Percentiles rank a stretch among this genome's conserved stretches.
These are phyloP conservation scores for Capillidium heterosporum DNA, from an alignment of 371 early-diverging fungal genomes.

Conservation along the genomic window DNA sequence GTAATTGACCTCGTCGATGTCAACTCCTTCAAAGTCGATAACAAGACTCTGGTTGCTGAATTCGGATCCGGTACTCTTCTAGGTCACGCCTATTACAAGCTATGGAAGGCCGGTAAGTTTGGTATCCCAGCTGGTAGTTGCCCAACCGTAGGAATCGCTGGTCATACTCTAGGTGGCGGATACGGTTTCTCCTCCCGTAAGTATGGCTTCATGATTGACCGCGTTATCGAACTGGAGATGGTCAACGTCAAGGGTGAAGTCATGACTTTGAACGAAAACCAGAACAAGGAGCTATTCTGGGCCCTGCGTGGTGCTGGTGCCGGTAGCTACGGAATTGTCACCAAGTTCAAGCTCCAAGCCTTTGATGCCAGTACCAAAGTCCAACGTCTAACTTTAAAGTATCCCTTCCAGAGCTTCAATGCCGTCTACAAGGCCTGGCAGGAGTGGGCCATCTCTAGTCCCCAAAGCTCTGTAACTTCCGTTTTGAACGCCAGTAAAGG, in stretches of 20 bases:
- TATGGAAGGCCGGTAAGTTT: conserved; percentile 14
- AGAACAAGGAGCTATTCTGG: conserved; percentile 30
- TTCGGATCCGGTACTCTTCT: conserved; percentile 16
- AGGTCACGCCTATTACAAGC: conserved; percentile 14
- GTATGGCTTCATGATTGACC: conserved; percentile 20
- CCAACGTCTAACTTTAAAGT: neutral
- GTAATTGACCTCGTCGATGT: conserved; percentile 16
- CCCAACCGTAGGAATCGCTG: conserved; percentile 18
- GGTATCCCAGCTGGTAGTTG: conserved; percentile 17
- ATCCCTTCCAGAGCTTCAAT: neutral
- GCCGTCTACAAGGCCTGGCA: neutral
- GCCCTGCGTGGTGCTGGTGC: conserved; percentile 39
- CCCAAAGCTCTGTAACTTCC: neutral
- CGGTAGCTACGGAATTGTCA: conserved; percentile 29
- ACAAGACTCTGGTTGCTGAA: conserved; percentile 6
- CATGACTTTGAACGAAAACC: conserved; percentile 15
- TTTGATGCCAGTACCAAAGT: conserved; percentile 15
- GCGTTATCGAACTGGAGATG: conserved; percentile 20
- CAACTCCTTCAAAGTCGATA: conserved; percentile 8
- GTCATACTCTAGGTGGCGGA: conserved; percentile 22
- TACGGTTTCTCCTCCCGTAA: conserved; percentile 23
- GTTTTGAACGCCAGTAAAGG: neutral
- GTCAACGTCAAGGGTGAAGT: conserved; percentile 26
- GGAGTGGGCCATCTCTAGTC: neutral
- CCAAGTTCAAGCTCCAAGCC: conserved; percentile 13